A percentile compares a stretch with the other conserved stretches of the same genome.
Evolutionary conservation across 2,329 filamentous ascomycete genomes (phyloP).

Genomic region (Talaromyces pinophilus): DNA sequence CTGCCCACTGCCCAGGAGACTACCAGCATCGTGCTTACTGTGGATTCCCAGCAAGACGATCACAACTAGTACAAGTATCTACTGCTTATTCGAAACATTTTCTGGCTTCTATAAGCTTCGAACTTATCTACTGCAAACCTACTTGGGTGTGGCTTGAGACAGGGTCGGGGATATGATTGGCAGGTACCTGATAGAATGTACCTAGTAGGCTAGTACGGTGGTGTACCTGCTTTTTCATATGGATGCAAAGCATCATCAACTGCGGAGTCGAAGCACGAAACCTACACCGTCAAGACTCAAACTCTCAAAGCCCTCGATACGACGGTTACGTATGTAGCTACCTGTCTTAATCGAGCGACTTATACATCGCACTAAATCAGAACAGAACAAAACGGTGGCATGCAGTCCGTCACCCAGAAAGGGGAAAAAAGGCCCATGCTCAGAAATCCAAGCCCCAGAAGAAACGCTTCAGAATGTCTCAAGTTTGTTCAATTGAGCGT

Average conservation of each 20-base stretch:
- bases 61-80: conserved; percentile 4
- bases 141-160: neutral
- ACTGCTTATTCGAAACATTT: neutral
- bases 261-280: neutral
- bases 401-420: neutral
- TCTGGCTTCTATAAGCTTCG: neutral
- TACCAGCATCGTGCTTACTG: conserved; percentile 5
- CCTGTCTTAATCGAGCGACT: neutral
- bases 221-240: conserved; percentile 2
- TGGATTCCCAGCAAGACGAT: conserved; percentile 5
- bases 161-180: conserved; percentile 1
- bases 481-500: conserved; percentile 14
- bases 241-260: neutral
- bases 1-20: too few relatives aligned
- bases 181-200: neutral
- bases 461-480: conserved; percentile 21
- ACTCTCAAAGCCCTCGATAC: neutral
- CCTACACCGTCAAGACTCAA: neutral
- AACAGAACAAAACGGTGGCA: conserved; percentile 11
- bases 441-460: neutral
- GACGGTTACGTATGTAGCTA: neutral
- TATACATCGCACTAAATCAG: neutral
- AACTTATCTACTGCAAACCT: neutral
- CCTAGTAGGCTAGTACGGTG: too few relatives aligned
- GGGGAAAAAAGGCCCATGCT: neutral